Conservation (phyloP, 2,329 filamentous ascomycete species). For the Atkinsonella texensis region DNA sequence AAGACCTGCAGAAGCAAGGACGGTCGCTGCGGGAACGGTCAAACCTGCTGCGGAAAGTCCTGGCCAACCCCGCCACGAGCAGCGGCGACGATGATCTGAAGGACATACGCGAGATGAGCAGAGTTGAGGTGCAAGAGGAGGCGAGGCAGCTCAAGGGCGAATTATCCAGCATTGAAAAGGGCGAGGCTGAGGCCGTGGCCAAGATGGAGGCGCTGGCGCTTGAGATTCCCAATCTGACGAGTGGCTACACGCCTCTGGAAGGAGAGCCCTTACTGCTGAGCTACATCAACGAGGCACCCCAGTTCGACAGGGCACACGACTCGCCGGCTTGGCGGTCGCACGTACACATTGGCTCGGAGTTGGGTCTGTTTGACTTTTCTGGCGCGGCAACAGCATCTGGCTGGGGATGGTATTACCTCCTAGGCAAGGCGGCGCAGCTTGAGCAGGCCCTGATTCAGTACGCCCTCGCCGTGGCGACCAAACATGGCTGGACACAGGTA, state of each 20-base stretch:
- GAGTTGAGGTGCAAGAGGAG: conserved; percentile 46
- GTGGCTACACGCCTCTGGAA: conserved; percentile 60
- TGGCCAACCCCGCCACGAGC: conserved; percentile 39
- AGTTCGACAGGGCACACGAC: conserved; percentile 17
- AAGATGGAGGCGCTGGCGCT: conserved; percentile 67
- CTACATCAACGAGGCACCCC: conserved; percentile 66
- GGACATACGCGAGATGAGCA: conserved; percentile 24
- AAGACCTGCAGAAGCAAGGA: conserved; percentile 46
- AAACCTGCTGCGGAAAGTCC: conserved; percentile 46
- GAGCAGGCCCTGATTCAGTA: conserved; percentile 90
- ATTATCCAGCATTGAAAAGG: conserved; percentile 46
- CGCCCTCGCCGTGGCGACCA: conserved; percentile 60
- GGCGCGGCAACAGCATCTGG: conserved; percentile 71
- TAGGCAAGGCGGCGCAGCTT: conserved; percentile 84
- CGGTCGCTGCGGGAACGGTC: conserved; percentile 51
- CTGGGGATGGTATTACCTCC: conserved; percentile 96
- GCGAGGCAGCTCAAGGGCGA: conserved; percentile 52
- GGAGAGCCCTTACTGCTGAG: conserved; percentile 51
- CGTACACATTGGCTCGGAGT: conserved; percentile 71
- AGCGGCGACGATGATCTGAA: conserved; percentile 29
- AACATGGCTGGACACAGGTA: conserved; percentile 66
- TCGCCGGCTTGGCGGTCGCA: conserved; percentile 54
- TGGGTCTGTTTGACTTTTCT: conserved; percentile 86
- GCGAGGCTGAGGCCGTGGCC: conserved; percentile 44
- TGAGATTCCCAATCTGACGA: conserved; percentile 78